Evolutionary conservation across 441 rosid genomes (phyloP), one percentile per base, ranked within the genome.

Genomic region (Euphorbia schlechtendalii): DNA sequence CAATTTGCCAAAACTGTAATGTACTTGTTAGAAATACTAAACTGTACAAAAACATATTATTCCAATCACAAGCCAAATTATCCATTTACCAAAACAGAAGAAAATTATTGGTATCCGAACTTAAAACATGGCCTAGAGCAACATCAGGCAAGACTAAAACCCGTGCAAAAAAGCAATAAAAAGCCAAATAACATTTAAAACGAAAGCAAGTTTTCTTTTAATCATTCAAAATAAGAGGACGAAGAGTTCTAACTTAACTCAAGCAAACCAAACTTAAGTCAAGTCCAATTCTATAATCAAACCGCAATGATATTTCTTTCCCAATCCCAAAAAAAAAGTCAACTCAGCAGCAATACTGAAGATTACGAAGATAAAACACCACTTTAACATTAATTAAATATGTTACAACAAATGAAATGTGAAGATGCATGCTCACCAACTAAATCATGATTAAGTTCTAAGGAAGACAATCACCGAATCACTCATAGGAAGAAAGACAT

Each of bases 401-500:
- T 32, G 9, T 66, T 45, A 11, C 11, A 64, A 18, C 54, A 27
- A 56, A 59, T 25, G 25, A n/a, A 38, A 52, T 20, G 56, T 8
- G 27, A 71, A 58, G 40, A 68, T 57, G 71, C 65, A 66, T 59
- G 59, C 66, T 59, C 69, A 18, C 65, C 63, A 69, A 69, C 63
- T 57, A 9, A 56, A 30, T 27, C 12, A 28, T 55, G 56, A 62
- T 62, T 64, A 58, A 63, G 72, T 63, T 59, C 61, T 72, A 73
- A 22, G 53, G 22, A 64, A 67, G 71, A 60, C 48, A 61, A 40
- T n/a, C 38, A 68, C 54, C 32, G n/a, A 67, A 51, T 61, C 55
- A 28, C 56, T 61, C 53, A 20, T 54, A 59, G 28, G 53, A 13
- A 51, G 59, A 51, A 38, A 38, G 43, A 38, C 8, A 63, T 51